Base-by-base conservation (phyloP, 1,284 basidiomycete species). In the Ceratobasidium sp. region DNA sequence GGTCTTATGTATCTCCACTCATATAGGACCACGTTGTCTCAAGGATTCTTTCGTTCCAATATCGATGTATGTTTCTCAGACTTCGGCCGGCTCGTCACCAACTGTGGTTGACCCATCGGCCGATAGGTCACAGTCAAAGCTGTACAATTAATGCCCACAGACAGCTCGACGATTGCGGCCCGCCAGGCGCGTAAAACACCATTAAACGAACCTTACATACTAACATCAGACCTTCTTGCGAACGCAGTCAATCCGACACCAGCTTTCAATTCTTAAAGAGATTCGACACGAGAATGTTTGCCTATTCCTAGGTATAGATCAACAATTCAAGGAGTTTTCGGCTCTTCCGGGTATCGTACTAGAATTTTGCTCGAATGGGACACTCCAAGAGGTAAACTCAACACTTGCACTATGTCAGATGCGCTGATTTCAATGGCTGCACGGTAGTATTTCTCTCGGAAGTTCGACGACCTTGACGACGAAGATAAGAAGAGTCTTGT, bases 331-430 rank as follows among this genome's bases (percentile, higher is more conserved):
- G 23, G 20, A 65, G 17, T 26, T 42, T 26, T 26, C 23, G 9
- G 44, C 33, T 13, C 64, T 76, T 23, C 74, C 74, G 5, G 48
- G 48, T 4, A 40, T 76, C 10, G 54, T 76, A 20, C 54, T 65
- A 17, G 74, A 76, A 52, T 57, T 46, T 28, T 67, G 64, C n/a
- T 26, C 74, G 20, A 67, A 67, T 20, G 74, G 74, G 20, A 66
- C 20, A 46, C 64, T 76, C 28, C 70, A 61, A 17, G 59, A 73
- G 57, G 70, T 73, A 20, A 61, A 15, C 46, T 23, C 28, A n/a
- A 3, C 20, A 23, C n/a, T n/a, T n/a, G n/a, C 38, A 42, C 23
- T 56, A 10, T n/a, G 15, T n/a, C 20, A 17, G 9, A 4, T 64
- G 38, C n/a, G 10, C 33, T 44, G 9, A 23, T 40, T n/a, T 64